A percentile compares a stretch with the other conserved stretches of the same genome.
These are phyloP conservation scores for Lasiodiplodia citricola DNA, from an alignment of 2,329 filamentous ascomycete species.

Conservation along the genomic window DNA sequence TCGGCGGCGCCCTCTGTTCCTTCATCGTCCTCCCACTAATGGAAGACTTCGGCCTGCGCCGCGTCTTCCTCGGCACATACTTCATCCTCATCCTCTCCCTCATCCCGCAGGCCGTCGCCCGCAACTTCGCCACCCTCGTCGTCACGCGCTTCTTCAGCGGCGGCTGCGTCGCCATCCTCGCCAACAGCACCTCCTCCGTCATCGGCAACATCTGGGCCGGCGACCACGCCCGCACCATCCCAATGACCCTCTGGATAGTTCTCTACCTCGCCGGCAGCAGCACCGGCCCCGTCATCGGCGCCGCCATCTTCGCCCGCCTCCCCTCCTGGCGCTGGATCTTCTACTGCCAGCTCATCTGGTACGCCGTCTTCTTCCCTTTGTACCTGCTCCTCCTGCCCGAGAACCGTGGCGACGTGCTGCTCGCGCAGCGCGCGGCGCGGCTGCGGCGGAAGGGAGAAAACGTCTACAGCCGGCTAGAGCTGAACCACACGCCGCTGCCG, in stretches of 20 bases:
- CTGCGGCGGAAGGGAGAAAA: conserved; percentile 35
- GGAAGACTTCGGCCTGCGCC: conserved; percentile 44
- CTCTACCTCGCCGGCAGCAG: conserved; percentile 42
- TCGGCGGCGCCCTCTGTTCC: conserved; percentile 45
- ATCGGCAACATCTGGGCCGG: conserved; percentile 47
- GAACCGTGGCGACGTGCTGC: conserved; percentile 54
- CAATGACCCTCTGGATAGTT: conserved; percentile 44
- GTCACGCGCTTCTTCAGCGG: conserved; percentile 45
- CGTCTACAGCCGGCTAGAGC: conserved; percentile 44
- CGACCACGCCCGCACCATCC: conserved; percentile 39
- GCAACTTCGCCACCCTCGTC: conserved; percentile 46
- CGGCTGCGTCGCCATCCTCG: conserved; percentile 42
- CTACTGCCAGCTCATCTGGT: conserved; percentile 46
- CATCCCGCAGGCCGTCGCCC: conserved; percentile 46
- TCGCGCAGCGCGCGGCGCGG: conserved; percentile 43
- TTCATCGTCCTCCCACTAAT: conserved; percentile 44
- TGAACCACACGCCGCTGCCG: conserved; percentile 37
- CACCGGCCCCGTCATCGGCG: conserved; percentile 44
- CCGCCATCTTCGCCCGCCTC: conserved; percentile 38
- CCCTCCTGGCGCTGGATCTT: conserved; percentile 46
- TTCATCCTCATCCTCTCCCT: conserved; percentile 44
- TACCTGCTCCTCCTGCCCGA: conserved; percentile 51
- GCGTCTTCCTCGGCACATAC: conserved; percentile 40
- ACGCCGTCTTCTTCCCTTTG: conserved; percentile 49
- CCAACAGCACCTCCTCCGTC: conserved; percentile 43